Evolutionary conservation across 495 filamentous ascomycete species (phyloP).

Genomic region (Chaetomidium leptoderma): DNA sequence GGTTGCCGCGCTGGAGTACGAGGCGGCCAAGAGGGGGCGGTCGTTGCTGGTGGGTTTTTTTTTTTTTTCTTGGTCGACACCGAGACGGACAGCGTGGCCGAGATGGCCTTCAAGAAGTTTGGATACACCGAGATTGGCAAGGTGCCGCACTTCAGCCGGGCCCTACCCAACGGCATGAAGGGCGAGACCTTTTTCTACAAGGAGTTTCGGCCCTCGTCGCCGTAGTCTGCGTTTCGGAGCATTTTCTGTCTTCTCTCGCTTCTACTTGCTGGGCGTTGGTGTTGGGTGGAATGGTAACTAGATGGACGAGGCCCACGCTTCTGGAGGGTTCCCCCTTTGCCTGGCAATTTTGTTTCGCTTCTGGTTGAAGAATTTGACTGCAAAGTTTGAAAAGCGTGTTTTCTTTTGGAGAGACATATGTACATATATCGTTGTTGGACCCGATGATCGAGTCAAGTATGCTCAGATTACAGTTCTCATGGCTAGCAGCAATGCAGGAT

Average conservation of each 20-base stretch:
- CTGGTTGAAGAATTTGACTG: not conserved
- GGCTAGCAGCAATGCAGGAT: too few species aligned
- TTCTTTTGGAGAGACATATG: not conserved
- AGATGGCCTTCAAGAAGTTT: slow-evolving; percentile 33
- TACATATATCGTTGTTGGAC: too few species aligned
- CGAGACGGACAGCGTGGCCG: slow-evolving; percentile 36
- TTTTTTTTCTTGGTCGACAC: slow-evolving; percentile 22
- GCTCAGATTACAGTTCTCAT: too few species aligned
- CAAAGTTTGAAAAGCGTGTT: not conserved
- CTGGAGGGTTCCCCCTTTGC: not conserved
- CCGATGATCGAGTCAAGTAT: too few species aligned
- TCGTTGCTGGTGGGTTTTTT: slow-evolving; percentile 34
- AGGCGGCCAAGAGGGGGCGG: slow-evolving; percentile 33
- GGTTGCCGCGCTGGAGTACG: slow-evolving; percentile 35
- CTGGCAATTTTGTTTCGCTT: not conserved
- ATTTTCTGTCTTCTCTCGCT: not conserved
- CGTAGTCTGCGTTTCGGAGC: not conserved
- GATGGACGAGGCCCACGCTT: slow-evolving; percentile 20
- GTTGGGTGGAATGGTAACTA: slow-evolving; percentile 6
- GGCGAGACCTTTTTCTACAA: slow-evolving; percentile 43
- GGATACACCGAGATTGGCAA: slow-evolving; percentile 37
- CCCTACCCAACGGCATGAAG: slow-evolving; percentile 27
- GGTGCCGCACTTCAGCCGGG: slow-evolving; percentile 35
- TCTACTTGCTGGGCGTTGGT: slow-evolving; percentile 4
- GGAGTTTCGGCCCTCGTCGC: slow-evolving; percentile 20